These are phyloP conservation scores for Neofusicoccum cordaticola DNA, from an alignment of 2,329 filamentous ascomycete genomes.

Conservation along the genomic window DNA sequence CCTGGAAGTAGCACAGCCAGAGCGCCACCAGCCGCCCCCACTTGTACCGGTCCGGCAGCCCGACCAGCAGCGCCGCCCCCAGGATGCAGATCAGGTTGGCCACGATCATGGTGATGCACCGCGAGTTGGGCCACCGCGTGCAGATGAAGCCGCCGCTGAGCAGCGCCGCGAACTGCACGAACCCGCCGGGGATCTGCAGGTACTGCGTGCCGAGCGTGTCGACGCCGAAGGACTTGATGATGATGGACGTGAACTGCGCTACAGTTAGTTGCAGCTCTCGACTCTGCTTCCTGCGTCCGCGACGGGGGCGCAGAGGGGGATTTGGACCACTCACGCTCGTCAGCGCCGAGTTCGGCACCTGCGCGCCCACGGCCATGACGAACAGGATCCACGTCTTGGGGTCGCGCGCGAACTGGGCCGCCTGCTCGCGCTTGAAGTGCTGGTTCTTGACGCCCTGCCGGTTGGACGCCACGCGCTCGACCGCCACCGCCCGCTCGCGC, in stretches of 20 bases:
- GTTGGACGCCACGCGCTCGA: slow-evolving; percentile 52
- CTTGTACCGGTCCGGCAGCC: slow-evolving; percentile 50
- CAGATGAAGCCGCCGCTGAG: slow-evolving; percentile 51
- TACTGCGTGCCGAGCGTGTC: slow-evolving; percentile 78
- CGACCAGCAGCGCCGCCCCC: slow-evolving; percentile 53
- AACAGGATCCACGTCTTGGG: slow-evolving; percentile 61
- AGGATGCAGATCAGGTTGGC: slow-evolving; percentile 57
- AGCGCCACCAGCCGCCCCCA: slow-evolving; percentile 58
- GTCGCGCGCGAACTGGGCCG: slow-evolving; percentile 49
- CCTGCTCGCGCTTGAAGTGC: slow-evolving; percentile 40
- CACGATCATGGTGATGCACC: slow-evolving; percentile 56
- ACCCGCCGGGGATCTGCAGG: slow-evolving; percentile 60
- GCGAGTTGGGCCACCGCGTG: slow-evolving; percentile 51
- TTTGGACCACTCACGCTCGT: slow-evolving; percentile 39
- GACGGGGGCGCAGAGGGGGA: background rate
- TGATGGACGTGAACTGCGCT: slow-evolving; percentile 45
- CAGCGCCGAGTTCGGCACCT: slow-evolving; percentile 56
- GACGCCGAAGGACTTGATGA: slow-evolving; percentile 72
- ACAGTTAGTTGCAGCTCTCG: no score
- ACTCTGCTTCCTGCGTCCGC: no score
- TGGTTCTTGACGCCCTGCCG: slow-evolving; percentile 55
- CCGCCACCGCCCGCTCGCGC: slow-evolving; percentile 46
- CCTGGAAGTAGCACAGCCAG: slow-evolving; percentile 57
- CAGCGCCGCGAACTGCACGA: slow-evolving; percentile 55
- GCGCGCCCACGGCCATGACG: slow-evolving; percentile 49